Conservation (phyloP, 2,329 filamentous ascomycete species). For the Malbranchea zuffiana region DNA sequence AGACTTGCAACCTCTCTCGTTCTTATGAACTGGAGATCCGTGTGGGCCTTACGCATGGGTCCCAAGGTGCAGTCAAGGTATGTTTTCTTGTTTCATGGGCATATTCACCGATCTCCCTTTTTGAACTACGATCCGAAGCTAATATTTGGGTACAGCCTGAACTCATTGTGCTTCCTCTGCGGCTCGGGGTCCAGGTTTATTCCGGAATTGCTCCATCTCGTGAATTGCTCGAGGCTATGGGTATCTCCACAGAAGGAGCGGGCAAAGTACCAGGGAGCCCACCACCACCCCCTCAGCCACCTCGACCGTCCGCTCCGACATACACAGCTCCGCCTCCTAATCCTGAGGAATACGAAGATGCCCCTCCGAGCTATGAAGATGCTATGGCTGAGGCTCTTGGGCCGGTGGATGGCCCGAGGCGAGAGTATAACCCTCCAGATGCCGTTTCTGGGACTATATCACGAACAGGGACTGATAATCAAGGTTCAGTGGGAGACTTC, state of each 20-base stretch:
- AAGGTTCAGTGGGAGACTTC: slow-evolving; percentile 25
- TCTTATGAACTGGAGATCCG: slow-evolving; percentile 75
- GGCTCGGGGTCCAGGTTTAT: slow-evolving; percentile 69
- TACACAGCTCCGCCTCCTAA: slow-evolving; percentile 18
- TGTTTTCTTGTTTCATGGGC: slow-evolving; percentile 16
- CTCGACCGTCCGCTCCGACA: slow-evolving; percentile 24
- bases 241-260: slow-evolving; percentile 20
- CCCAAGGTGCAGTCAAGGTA: slow-evolving; percentile 43
- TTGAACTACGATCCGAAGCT: slow-evolving; percentile 10
- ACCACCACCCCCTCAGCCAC: slow-evolving; percentile 31
- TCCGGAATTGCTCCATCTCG: slow-evolving; percentile 77
- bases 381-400: slow-evolving; percentile 70
- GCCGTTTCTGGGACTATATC: slow-evolving; percentile 22
- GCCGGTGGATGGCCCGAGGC: slow-evolving; percentile 59
- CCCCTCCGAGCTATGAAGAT: slow-evolving; percentile 92
- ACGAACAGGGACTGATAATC: slow-evolving; percentile 27
- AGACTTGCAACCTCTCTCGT: slow-evolving; percentile 75
- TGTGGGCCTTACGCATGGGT: slow-evolving; percentile 65
- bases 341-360: slow-evolving; percentile 46
- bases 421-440: slow-evolving; percentile 38
- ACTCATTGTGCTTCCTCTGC: slow-evolving; percentile 64
- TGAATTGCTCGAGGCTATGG: slow-evolving; percentile 59
- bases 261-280: slow-evolving; percentile 16
- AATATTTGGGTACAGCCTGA: slow-evolving; percentile 45
- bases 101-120: too few species aligned